Conservation (phyloP, 2,329 filamentous ascomycete genomes). For the Microdochium bolleyi region DNA sequence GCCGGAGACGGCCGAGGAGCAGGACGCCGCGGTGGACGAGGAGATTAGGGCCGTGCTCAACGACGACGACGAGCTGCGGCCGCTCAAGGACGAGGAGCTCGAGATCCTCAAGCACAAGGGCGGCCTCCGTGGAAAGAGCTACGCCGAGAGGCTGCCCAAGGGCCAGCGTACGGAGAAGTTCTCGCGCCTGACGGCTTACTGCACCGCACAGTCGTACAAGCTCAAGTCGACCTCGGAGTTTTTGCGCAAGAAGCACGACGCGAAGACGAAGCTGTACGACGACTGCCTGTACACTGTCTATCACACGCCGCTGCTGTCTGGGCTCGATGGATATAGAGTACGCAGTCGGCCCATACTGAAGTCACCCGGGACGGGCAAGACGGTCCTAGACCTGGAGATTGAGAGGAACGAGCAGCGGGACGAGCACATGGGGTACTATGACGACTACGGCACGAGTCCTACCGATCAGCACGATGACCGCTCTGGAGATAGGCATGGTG, state of each 20-base stretch:
- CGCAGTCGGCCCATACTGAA: slow-evolving; percentile 87
- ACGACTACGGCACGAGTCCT: slow-evolving; percentile 43
- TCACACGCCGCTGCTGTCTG: slow-evolving; percentile 80
- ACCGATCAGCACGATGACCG: slow-evolving; percentile 12
- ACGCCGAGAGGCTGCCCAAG: slow-evolving; percentile 89
- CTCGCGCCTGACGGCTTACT: slow-evolving; percentile 88
- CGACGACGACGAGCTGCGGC: slow-evolving; percentile 50
- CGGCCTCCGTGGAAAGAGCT: slow-evolving; percentile 69
- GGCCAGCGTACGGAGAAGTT: slow-evolving; percentile 79
- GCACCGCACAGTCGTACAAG: slow-evolving; percentile 89
- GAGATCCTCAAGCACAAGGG: slow-evolving; percentile 55
- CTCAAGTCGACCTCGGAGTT: slow-evolving; percentile 84
- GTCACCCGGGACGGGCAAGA: slow-evolving; percentile 82
- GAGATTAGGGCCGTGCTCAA: slow-evolving; percentile 36
- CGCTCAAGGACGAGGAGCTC: slow-evolving; percentile 60
- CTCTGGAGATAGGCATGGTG: slow-evolving; percentile 9
- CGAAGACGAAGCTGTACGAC: slow-evolving; percentile 93
- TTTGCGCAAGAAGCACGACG: slow-evolving; percentile 77
- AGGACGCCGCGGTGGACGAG: slow-evolving; percentile 48
- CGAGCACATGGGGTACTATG: slow-evolving; percentile 86
- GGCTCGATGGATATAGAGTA: slow-evolving; percentile 78
- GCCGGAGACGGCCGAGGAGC: slow-evolving; percentile 66
- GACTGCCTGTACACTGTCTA: slow-evolving; percentile 96
- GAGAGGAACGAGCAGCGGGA: slow-evolving; percentile 85
- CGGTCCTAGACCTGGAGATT: slow-evolving; percentile 88